These are phyloP conservation scores for Flaveria floridana DNA, from an alignment of 140 eudicot genomes.

Conservation along the genomic window DNA sequence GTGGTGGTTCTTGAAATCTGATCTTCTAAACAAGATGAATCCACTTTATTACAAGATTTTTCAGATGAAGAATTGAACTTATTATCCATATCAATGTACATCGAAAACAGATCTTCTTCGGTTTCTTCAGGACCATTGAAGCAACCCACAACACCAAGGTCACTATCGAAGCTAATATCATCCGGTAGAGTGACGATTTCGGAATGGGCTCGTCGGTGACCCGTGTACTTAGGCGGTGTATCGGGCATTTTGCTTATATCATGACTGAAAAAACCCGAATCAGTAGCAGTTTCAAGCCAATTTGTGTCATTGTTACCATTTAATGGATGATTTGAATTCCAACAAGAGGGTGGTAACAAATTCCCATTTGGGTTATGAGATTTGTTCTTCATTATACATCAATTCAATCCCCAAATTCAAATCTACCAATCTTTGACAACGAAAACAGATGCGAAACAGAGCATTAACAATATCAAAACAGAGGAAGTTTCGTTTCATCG, in stretches of 20 bases:
- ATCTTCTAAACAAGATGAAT: slow-evolving; percentile 32
- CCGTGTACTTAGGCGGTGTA: slow-evolving; percentile 58
- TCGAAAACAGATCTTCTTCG: slow-evolving; percentile 63
- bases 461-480: not conserved
- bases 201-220: slow-evolving; percentile 80
- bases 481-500: not conserved
- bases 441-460: not conserved
- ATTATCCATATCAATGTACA: slow-evolving; percentile 66
- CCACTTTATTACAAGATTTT: slow-evolving; percentile 45
- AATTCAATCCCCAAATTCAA: slow-evolving; percentile 20
- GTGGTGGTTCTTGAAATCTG: not conserved
- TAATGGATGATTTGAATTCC: slow-evolving; percentile 39
- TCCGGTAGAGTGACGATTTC: slow-evolving; percentile 73
- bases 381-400: slow-evolving; percentile 41
- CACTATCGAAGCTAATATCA: slow-evolving; percentile 78
- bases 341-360: slow-evolving; percentile 43
- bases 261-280: slow-evolving; percentile 45
- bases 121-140: slow-evolving; percentile 71
- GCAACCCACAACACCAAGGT: slow-evolving; percentile 75
- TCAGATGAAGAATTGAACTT: slow-evolving; percentile 47
- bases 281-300: slow-evolving; percentile 29
- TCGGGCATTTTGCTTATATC: slow-evolving; percentile 80
- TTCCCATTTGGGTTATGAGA: slow-evolving; percentile 33
- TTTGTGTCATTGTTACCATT: slow-evolving; percentile 16
- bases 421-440: not conserved